phyloP scores from a whole-genome alignment of 2,329 filamentous ascomycete genomes.

The Stagonosporopsis rhizophila region DNA sequence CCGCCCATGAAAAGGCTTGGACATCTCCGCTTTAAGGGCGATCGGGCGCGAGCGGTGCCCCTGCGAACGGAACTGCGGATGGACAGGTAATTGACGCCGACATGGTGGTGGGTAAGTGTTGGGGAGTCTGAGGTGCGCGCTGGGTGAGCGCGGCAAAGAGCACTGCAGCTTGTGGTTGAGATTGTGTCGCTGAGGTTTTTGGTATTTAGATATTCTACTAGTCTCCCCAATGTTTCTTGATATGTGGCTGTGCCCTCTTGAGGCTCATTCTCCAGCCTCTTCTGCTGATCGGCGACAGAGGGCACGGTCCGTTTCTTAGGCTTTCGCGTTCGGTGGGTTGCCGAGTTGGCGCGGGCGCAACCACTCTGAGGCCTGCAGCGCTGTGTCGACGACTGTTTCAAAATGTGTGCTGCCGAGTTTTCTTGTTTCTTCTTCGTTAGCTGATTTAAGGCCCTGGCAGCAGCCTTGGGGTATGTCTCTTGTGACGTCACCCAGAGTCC shows the following conservation, averaged over 20 bases:
- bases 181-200: neutral
- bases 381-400: neutral
- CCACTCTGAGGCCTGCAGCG: neutral
- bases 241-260: constrained; percentile 13
- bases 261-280: constrained; percentile 10
- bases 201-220: neutral
- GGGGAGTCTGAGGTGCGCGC: too few relatives aligned
- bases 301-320: neutral
- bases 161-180: too few relatives aligned
- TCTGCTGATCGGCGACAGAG: neutral
- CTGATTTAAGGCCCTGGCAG: neutral
- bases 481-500: neutral
- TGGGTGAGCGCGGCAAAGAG: neutral
- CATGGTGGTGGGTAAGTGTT: neutral
- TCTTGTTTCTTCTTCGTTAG: neutral
- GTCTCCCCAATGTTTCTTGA: neutral
- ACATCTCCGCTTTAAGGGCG: neutral
- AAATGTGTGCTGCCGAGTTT: neutral
- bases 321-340: neutral
- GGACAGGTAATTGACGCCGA: neutral
- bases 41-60: neutral
- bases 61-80: neutral
- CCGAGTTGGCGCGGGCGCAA: neutral
- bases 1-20: neutral
- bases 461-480: neutral